These are phyloP conservation scores for Hygrophila difformis DNA, from an alignment of 257 asterid genomes.

Conservation along the genomic window DNA sequence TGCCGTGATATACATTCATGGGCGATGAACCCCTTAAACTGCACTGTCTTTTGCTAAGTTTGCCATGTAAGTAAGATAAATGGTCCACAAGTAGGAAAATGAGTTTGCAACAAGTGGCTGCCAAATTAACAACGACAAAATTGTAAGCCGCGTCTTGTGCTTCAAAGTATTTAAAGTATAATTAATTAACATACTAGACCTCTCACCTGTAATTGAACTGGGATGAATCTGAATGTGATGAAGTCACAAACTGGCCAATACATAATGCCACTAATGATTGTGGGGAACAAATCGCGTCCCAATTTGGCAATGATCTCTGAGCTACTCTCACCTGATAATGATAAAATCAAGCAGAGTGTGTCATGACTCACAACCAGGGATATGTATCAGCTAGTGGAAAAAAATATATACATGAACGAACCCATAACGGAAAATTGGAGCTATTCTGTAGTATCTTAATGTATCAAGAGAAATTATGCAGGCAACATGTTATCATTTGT, in stretches of 20 bases:
- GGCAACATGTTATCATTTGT: neutral
- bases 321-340: constrained; percentile 60
- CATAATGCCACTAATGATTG: constrained; percentile 51
- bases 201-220: constrained; percentile 80
- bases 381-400: no score
- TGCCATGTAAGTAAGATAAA: constrained; percentile 81
- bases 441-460: no score
- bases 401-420: no score
- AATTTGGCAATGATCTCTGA: constrained; percentile 63
- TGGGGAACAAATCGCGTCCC: constrained; percentile 76
- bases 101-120: constrained; percentile 86
- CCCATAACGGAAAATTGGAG: no score
- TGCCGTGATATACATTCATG: neutral
- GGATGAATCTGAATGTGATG: constrained; percentile 73
- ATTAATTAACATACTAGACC: no score
- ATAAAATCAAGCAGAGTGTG: neutral
- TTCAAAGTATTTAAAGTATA: neutral
- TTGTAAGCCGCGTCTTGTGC: neutral
- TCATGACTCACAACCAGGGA: no score
- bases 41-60: constrained; percentile 43
- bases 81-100: constrained; percentile 73
- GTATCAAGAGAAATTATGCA: neutral
- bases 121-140: constrained; percentile 16
- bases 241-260: constrained; percentile 93
- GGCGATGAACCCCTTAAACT: constrained; percentile 16